These are phyloP conservation scores for Eimeria falciformis DNA, from an alignment of 169 alveolate species.

Conservation along the genomic window DNA sequence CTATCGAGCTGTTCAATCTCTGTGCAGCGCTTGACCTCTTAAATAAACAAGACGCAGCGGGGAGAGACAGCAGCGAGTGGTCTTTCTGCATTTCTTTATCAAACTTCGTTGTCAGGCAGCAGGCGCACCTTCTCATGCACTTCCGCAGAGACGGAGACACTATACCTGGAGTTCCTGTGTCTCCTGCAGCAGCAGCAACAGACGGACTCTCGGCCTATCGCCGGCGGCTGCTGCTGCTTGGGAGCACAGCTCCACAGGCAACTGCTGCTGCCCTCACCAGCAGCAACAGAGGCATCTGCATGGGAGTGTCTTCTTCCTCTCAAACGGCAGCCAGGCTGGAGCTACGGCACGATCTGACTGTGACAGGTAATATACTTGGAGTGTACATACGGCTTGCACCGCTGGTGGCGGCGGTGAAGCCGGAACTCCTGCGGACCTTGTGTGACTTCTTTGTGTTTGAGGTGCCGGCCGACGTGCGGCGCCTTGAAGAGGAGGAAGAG, in stretches of 20 bases:
- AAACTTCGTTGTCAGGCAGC: slow-evolving; percentile 79
- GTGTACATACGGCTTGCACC: slow-evolving; percentile 73
- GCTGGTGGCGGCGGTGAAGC: slow-evolving; percentile 61
- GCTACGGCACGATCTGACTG: slow-evolving; percentile 72
- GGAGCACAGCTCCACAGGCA: background rate
- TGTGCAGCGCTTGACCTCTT: slow-evolving; percentile 81
- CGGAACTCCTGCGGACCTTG: slow-evolving; percentile 64
- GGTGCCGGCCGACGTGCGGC: slow-evolving; percentile 63
- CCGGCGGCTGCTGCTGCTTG: slow-evolving; percentile 39
- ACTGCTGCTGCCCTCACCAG: background rate
- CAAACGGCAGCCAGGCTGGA: slow-evolving; percentile 73
- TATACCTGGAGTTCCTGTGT: background rate
- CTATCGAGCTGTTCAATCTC: slow-evolving; percentile 81
- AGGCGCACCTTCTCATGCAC: slow-evolving; percentile 68
- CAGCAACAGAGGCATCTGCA: background rate
- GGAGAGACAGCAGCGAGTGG: slow-evolving; percentile 83
- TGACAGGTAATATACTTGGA: slow-evolving; percentile 70
- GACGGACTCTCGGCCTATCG: slow-evolving; percentile 17
- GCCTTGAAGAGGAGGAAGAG: slow-evolving; percentile 19
- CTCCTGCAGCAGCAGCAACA: slow-evolving; percentile 24
- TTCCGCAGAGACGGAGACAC: slow-evolving; percentile 55
- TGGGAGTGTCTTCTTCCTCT: background rate
- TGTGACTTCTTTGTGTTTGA: slow-evolving; percentile 71
- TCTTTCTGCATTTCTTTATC: slow-evolving; percentile 80
- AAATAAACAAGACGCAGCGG: slow-evolving; percentile 83